These are phyloP conservation scores for Hypoxylon rubiginosum DNA, from an alignment of 2,329 filamentous ascomycete genomes.

Conservation along the genomic window DNA sequence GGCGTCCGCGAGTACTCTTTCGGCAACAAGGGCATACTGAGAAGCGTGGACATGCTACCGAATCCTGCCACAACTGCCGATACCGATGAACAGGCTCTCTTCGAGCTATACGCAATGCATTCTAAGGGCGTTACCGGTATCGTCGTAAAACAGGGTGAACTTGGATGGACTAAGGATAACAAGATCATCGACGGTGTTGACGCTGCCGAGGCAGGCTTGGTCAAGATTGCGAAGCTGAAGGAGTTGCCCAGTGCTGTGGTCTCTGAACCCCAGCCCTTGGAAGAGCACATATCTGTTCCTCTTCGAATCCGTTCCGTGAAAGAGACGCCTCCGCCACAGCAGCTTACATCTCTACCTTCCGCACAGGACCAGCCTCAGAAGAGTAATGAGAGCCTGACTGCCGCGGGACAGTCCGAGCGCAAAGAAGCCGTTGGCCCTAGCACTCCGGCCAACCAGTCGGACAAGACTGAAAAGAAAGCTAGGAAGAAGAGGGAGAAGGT, in stretches of 20 bases:
- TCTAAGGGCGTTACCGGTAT: slow-evolving; percentile 96
- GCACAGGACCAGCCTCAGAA: slow-evolving; percentile 47
- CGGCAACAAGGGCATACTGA: slow-evolving; percentile 84
- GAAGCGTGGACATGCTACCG: slow-evolving; percentile 90
- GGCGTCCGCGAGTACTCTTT: slow-evolving; percentile 97
- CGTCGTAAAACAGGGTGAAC: slow-evolving; percentile 85
- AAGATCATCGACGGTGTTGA: slow-evolving; percentile 86
- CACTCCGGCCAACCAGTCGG: slow-evolving; percentile 48
- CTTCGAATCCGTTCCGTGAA: slow-evolving; percentile 48
- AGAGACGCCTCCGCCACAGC: slow-evolving; percentile 48
- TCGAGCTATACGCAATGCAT: slow-evolving; percentile 97
- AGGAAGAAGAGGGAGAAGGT: slow-evolving; percentile 69
- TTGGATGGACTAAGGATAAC: slow-evolving; percentile 92
- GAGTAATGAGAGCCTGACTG: slow-evolving; percentile 40
- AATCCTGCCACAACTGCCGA: slow-evolving; percentile 74
- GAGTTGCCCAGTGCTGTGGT: slow-evolving; percentile 61
- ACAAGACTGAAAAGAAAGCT: slow-evolving; percentile 52
- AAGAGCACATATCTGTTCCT: slow-evolving; percentile 54
- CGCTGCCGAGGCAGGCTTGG: slow-evolving; percentile 79
- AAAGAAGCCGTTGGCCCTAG: slow-evolving; percentile 47
- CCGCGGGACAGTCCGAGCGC: slow-evolving; percentile 47
- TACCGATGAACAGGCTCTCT: slow-evolving; percentile 79
- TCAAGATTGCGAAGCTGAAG: slow-evolving; percentile 80
- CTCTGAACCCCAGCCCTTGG: slow-evolving; percentile 61
- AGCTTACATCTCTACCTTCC: slow-evolving; percentile 37